These are phyloP conservation scores for Saccharomyces eubayanus DNA, from an alignment of 805 yeast genomes.

Conservation along the genomic window DNA sequence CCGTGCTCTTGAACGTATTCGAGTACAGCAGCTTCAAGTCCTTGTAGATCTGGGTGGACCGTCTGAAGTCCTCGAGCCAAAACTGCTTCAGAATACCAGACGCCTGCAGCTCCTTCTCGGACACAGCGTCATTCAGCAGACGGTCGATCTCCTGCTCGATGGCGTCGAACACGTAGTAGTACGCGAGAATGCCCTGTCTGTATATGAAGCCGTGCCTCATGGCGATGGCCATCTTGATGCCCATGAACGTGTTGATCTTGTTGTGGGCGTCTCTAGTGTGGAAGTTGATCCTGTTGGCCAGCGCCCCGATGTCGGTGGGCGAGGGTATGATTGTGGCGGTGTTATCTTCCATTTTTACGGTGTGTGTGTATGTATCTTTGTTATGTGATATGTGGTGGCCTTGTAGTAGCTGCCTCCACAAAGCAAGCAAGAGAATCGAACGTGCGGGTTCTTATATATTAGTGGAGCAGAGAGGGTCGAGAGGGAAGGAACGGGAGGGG, in stretches of 20 bases:
- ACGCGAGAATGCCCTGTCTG: constrained; percentile 72
- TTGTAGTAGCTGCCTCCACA: neutral
- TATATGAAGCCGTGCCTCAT: constrained; percentile 66
- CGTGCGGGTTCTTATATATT: neutral
- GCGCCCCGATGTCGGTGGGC: constrained; percentile 74
- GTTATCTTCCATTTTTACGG: neutral
- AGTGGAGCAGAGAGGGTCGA: neutral
- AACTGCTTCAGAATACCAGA: constrained; percentile 43
- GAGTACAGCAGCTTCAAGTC: constrained; percentile 63
- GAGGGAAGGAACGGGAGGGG: neutral
- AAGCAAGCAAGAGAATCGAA: neutral
- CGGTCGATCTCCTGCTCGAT: constrained; percentile 46
- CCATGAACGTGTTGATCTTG: constrained; percentile 58
- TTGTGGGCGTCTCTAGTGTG: constrained; percentile 62
- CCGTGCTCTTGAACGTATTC: constrained; percentile 30
- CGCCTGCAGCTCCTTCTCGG: constrained; percentile 40
- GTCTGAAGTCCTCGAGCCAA: constrained; percentile 64
- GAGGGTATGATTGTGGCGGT: constrained; percentile 47
- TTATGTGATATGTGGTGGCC: neutral
- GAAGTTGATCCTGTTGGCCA: constrained; percentile 70
- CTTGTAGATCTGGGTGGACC: constrained; percentile 46
- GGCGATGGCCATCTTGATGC: constrained; percentile 65
- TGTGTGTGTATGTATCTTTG: neutral
- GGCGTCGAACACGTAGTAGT: constrained; percentile 60
- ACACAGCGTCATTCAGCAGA: constrained; percentile 28